phyloP scores from a whole-genome alignment of 805 yeast genomes.

The Spathaspora girioi region DNA sequence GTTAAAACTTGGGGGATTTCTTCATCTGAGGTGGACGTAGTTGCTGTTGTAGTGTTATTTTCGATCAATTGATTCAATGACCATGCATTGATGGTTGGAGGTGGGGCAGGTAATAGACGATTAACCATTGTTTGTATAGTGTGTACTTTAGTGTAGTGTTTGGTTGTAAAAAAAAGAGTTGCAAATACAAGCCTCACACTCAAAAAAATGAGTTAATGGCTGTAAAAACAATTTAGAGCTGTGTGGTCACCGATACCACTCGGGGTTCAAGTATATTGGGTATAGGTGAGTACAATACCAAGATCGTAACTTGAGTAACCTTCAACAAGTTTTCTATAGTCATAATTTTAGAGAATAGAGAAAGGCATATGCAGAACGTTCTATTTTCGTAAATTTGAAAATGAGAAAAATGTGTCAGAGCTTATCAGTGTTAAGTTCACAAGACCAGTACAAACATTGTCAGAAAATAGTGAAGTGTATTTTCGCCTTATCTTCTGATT shows the following conservation, averaged over 20 bases:
- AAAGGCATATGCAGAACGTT: too few relatives aligned
- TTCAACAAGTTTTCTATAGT: too few relatives aligned
- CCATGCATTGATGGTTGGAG: constrained; percentile 10
- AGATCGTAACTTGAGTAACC: too few relatives aligned
- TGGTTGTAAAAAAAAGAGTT: not conserved
- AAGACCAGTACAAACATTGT: too few relatives aligned
- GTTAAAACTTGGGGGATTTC: not conserved
- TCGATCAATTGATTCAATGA: constrained; percentile 5
- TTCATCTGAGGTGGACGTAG: not conserved
- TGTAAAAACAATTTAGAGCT: not conserved
- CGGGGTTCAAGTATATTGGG: not conserved
- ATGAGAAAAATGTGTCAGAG: too few relatives aligned
- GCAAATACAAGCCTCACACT: not conserved
- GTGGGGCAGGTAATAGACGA: constrained; percentile 9
- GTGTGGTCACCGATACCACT: not conserved
- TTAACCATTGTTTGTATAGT: not conserved
- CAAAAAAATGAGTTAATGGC: not conserved
- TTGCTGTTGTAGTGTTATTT: not conserved
- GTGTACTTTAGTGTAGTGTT: not conserved
- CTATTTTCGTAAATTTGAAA: too few relatives aligned
- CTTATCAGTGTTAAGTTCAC: too few relatives aligned
- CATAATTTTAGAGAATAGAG: too few relatives aligned
- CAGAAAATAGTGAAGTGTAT: too few relatives aligned
- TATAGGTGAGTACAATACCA: not conserved
- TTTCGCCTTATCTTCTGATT: too few relatives aligned